These are phyloP conservation scores for maize (Zea mays) DNA, from an alignment of 176 grass and related monocot species.

Conservation along the genomic window Zm-B73-REFERENCE-NAM-5.0 NC_050100.1:58608501-58609000, in stretches of 20 bases:
- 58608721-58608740: constrained; percentile 12
- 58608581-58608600: constrained; percentile 86
- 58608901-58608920: constrained; percentile 75
- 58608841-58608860: constrained; percentile 4
- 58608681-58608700: constrained; percentile 60
- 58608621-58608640: constrained; percentile 89
- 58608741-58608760: not conserved
- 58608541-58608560: not conserved
- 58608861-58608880: not conserved
- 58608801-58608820: not conserved
- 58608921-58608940: constrained; percentile 80
- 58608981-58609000: not conserved
- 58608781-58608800: constrained; percentile 13
- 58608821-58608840: not conserved
- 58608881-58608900: constrained; percentile 42
- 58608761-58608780: not conserved
- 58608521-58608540: not conserved
- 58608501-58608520: not conserved
- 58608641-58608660: constrained; percentile 88
- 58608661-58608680: constrained; percentile 85
- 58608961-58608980: constrained; percentile 95
- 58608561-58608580: constrained; percentile 51
- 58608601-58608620: constrained; percentile 71
- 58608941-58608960: constrained; percentile 95
- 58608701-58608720: not conserved